These are phyloP conservation scores for Claviceps monticola DNA, from an alignment of 2,329 filamentous ascomycete genomes.

Conservation along the genomic window DNA sequence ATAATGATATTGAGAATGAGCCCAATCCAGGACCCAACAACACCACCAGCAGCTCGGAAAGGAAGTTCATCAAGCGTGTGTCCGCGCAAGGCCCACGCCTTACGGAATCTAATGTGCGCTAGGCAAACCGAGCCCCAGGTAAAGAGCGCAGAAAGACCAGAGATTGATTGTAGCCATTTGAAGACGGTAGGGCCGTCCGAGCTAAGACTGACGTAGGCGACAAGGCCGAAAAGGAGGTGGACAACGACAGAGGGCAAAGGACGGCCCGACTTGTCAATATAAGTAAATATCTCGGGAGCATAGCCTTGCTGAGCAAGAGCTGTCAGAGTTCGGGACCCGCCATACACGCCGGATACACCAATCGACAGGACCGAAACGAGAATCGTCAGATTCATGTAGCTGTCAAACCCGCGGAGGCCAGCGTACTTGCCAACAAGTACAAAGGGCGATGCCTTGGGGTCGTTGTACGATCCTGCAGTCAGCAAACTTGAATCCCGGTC, in stretches of 20 bases:
- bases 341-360: slow-evolving; percentile 44
- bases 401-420: slow-evolving; percentile 35
- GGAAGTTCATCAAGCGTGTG: slow-evolving; percentile 51
- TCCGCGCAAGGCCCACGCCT: slow-evolving; percentile 43
- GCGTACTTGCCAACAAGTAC: slow-evolving; percentile 43
- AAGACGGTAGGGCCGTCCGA: slow-evolving; percentile 36
- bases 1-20: slow-evolving; percentile 41
- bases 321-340: slow-evolving; percentile 43
- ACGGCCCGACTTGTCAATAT: slow-evolving; percentile 43
- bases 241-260: slow-evolving; percentile 36
- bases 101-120: slow-evolving; percentile 51
- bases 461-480: slow-evolving; percentile 24
- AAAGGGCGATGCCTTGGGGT: slow-evolving; percentile 34
- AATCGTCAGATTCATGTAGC: slow-evolving; percentile 46
- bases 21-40: slow-evolving; percentile 50
- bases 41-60: slow-evolving; percentile 45
- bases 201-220: slow-evolving; percentile 28
- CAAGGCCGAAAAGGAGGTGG: slow-evolving; percentile 33
- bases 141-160: slow-evolving; percentile 46
- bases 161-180: slow-evolving; percentile 49
- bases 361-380: slow-evolving; percentile 45
- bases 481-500: slow-evolving; percentile 31
- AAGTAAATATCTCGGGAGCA: slow-evolving; percentile 41
- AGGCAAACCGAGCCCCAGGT: slow-evolving; percentile 52
- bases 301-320: slow-evolving; percentile 46